Conservation (phyloP, 164 flowering plant genomes). For the Vitis vinifera region DNA sequence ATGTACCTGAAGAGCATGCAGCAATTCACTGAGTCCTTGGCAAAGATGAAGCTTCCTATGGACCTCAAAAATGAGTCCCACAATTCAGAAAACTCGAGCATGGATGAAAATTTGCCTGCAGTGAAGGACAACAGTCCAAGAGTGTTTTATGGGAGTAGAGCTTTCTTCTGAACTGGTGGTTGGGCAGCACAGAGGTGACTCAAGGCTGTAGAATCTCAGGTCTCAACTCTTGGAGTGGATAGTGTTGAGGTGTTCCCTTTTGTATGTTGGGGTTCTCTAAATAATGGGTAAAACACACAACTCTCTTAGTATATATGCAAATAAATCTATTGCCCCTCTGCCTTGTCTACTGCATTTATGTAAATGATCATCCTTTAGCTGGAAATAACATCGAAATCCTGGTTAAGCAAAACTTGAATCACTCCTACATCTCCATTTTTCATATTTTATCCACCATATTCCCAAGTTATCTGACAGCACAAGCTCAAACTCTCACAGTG, state of each 20-base stretch:
- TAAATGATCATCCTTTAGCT: too few species aligned
- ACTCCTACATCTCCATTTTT: too few species aligned
- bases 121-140: conserved; percentile 54
- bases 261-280: conserved; percentile 31
- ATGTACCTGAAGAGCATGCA: conserved; percentile 99
- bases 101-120: conserved; percentile 49
- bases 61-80: conserved; percentile 55
- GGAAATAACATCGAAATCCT: too few species aligned
- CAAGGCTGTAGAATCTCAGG: conserved; percentile 12
- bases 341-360: too few species aligned
- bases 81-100: conserved; percentile 48
- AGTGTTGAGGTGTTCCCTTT: conserved; percentile 20
- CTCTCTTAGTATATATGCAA: conserved; percentile 17
- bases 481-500: too few species aligned
- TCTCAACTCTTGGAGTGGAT: too few species aligned
- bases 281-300: conserved; percentile 14
- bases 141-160: conserved; percentile 93
- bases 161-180: conserved; percentile 74
- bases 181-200: conserved; percentile 48
- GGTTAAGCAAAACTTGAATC: too few species aligned
- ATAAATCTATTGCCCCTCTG: conserved; percentile 4
- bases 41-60: conserved; percentile 98
- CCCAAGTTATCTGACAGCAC: too few species aligned
- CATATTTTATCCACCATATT: too few species aligned
- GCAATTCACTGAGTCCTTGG: conserved; percentile 93